Percentiles rank a stretch among this genome's conserved stretches.
These are phyloP conservation scores for Sideroxylon spinosum DNA, from an alignment of 179 eudicot species.

Conservation along the genomic window DNA sequence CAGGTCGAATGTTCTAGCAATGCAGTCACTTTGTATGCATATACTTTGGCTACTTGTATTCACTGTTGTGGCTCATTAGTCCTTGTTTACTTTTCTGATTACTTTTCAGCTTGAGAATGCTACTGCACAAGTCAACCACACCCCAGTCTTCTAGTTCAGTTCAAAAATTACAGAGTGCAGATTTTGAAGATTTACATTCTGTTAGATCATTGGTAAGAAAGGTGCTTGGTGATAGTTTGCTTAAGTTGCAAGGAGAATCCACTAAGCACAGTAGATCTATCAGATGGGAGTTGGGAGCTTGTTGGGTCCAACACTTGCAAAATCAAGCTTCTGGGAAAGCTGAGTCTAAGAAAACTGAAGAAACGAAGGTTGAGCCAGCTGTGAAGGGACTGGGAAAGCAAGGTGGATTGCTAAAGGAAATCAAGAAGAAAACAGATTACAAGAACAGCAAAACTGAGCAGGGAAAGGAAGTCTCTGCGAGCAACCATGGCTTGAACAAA, in stretches of 20 bases:
- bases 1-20: background rate
- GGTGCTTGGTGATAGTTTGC: conserved; percentile 56
- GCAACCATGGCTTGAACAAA: conserved; percentile 27
- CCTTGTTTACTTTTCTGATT: background rate
- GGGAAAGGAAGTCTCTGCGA: conserved; percentile 32
- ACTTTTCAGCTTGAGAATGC: conserved; percentile 62
- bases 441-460: conserved; percentile 42
- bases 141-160: conserved; percentile 44
- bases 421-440: conserved; percentile 68
- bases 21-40: too few species aligned
- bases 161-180: conserved; percentile 44
- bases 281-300: conserved; percentile 92
- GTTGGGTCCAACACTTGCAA: conserved; percentile 94
- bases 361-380: conserved; percentile 62
- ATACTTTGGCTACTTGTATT: too few species aligned
- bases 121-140: conserved; percentile 58
- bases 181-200: conserved; percentile 45
- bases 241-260: conserved; percentile 49
- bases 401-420: conserved; percentile 70
- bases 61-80: too few species aligned
- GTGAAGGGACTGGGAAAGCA: conserved; percentile 92
- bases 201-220: conserved; percentile 50
- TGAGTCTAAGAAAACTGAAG: conserved; percentile 59
- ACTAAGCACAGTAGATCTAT: conserved; percentile 42
- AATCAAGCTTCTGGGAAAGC: conserved; percentile 61